These are phyloP conservation scores for Phoma sp. DNA, from an alignment of 2,329 filamentous ascomycete species.

Conservation along the genomic window DNA sequence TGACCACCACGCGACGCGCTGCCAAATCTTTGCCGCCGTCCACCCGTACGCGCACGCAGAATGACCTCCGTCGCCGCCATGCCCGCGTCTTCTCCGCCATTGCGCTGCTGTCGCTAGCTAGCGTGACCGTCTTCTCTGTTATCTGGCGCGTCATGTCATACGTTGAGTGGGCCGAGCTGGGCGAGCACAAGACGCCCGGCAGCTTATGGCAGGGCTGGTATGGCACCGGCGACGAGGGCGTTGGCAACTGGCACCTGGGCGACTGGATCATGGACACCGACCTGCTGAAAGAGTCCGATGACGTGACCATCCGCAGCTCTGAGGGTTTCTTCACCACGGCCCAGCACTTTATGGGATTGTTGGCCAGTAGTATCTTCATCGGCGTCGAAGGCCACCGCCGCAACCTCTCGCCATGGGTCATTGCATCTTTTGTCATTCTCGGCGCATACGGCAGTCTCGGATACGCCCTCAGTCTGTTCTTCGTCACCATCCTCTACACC, in stretches of 20 bases:
- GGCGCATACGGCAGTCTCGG: slow-evolving; percentile 65
- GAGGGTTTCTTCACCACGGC: slow-evolving; percentile 68
- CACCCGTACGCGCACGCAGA: slow-evolving; percentile 41
- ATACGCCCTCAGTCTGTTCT: slow-evolving; percentile 69
- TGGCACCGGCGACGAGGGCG: slow-evolving; percentile 43
- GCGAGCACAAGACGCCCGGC: slow-evolving; percentile 49
- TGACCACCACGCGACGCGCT: slow-evolving; percentile 39
- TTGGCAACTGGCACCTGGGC: slow-evolving; percentile 48
- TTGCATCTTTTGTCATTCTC: slow-evolving; percentile 64
- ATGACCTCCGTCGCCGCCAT: slow-evolving; percentile 38
- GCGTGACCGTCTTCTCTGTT: slow-evolving; percentile 54
- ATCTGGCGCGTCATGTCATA: slow-evolving; percentile 57
- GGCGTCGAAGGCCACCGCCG: slow-evolving; percentile 65
- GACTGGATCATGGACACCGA: slow-evolving; percentile 63
- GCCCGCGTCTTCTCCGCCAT: slow-evolving; percentile 52
- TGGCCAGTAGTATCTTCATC: slow-evolving; percentile 63
- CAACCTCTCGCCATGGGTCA: slow-evolving; percentile 56
- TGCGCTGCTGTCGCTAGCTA: slow-evolving; percentile 54
- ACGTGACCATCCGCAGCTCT: slow-evolving; percentile 61
- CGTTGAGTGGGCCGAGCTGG: slow-evolving; percentile 56
- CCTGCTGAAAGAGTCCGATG: slow-evolving; percentile 59
- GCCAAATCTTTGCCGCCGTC: slow-evolving; percentile 42
- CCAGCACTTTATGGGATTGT: slow-evolving; percentile 62
- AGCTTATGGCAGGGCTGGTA: slow-evolving; percentile 50
- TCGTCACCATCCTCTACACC: slow-evolving; percentile 63